These are phyloP conservation scores for Debaryomyces prosopidis DNA, from an alignment of 805 yeast genomes.

Conservation along the genomic window DNA sequence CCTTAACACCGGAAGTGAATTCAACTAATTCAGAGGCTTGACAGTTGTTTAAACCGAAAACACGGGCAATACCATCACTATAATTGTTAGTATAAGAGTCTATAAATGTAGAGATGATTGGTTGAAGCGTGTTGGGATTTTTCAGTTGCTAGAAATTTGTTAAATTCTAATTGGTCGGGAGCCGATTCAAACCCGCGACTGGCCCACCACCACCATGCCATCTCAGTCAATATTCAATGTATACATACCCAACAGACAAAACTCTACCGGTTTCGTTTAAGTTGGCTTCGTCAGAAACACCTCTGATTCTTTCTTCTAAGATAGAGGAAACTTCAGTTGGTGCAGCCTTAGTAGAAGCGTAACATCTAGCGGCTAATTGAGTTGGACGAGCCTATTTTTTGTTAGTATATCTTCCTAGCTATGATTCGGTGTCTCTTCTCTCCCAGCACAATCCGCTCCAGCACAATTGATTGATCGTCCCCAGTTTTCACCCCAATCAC, in stretches of 20 bases:
- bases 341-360: conserved; percentile 95
- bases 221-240: neutral
- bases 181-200: conserved; percentile 1
- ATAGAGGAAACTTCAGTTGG: conserved; percentile 99
- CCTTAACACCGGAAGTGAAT: conserved; percentile 98
- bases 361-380: conserved; percentile 66
- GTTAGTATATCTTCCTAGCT: conserved; percentile 28
- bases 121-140: neutral
- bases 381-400: conserved; percentile 67
- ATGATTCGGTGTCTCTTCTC: neutral
- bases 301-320: conserved; percentile 99
- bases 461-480: neutral
- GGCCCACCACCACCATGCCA: neutral
- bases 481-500: neutral
- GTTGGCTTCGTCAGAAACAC: conserved; percentile 96
- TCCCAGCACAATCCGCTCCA: neutral
- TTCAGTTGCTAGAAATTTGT: neutral
- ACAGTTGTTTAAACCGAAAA: conserved; percentile 98
- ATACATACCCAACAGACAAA: conserved; percentile 88
- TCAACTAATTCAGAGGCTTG: conserved; percentile 99
- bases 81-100: conserved; percentile 4
- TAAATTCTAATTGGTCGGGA: conserved; percentile 1
- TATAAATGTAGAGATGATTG: conserved; percentile 1
- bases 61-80: conserved; percentile 99
- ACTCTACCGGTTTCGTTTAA: conserved; percentile 99